A percentile compares a stretch with the other conserved stretches of the same genome.
phyloP scores from a whole-genome alignment of 169 alveolate species.

The Cystoisospora suis region DNA sequence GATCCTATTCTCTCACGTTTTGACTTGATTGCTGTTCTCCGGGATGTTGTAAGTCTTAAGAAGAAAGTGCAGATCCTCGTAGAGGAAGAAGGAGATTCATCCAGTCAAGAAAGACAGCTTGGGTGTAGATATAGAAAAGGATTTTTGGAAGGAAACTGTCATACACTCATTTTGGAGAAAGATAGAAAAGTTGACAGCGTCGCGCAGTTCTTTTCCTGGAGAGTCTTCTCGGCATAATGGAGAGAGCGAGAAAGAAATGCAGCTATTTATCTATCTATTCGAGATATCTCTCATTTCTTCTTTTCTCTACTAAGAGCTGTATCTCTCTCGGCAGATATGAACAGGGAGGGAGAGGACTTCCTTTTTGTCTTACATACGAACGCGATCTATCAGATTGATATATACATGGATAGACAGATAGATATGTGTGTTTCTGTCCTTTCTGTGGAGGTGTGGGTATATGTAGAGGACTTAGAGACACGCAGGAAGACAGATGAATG shows the following conservation, averaged over 20 bases:
- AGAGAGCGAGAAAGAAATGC: no score
- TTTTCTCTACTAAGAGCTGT: background rate
- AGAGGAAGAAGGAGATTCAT: no score
- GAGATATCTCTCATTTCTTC: no score
- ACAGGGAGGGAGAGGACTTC: background rate
- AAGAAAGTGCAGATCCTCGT: no score
- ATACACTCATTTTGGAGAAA: background rate
- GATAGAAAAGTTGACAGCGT: no score
- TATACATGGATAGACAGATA: no score
- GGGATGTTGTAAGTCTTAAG: slow-evolving; percentile 83
- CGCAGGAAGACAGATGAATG: no score
- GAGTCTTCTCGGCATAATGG: no score
- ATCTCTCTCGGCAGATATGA: background rate
- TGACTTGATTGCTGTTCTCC: slow-evolving; percentile 97
- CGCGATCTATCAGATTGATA: background rate
- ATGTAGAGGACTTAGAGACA: no score
- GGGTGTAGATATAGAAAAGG: background rate
- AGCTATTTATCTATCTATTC: no score
- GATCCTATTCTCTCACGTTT: slow-evolving; percentile 99
- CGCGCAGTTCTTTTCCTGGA: no score
- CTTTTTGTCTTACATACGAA: background rate
- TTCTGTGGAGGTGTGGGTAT: background rate
- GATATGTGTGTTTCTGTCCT: background rate
- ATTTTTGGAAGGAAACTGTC: background rate
- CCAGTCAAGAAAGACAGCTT: no score